Conservation (phyloP, 805 yeast species). For the Debaryomyces prosopidis region DNA sequence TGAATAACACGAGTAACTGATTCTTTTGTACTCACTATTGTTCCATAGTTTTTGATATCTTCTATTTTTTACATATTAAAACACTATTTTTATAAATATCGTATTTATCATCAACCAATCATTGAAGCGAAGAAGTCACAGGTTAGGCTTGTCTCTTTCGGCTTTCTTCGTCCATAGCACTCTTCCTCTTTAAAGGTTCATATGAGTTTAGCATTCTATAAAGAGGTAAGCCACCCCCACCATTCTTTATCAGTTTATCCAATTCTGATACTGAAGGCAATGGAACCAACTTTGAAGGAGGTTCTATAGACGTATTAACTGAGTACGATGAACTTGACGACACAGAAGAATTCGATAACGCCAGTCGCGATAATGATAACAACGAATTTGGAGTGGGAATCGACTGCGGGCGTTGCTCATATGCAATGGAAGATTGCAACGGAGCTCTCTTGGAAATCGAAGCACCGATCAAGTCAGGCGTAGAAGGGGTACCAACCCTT, state of each 20-base stretch:
- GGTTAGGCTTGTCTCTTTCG: background rate
- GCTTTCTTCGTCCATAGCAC: background rate
- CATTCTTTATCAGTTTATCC: conserved; percentile 27
- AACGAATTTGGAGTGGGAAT: conserved; percentile 5
- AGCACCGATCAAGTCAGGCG: conserved; percentile 1
- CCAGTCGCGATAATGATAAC: conserved; percentile 2
- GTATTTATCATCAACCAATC: no score
- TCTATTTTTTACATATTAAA: no score
- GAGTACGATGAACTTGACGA: conserved; percentile 1
- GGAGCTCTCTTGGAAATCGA: conserved; percentile 6
- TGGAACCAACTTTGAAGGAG: conserved; percentile 13
- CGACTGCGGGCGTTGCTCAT: conserved; percentile 1
- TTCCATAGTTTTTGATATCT: no score
- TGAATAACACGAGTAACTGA: no score
- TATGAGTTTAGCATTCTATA: conserved; percentile 6
- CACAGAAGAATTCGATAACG: background rate
- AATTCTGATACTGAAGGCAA: conserved; percentile 40
- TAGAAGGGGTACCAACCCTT: conserved; percentile 9
- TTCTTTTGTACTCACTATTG: no score
- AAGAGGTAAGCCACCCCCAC: conserved; percentile 5
- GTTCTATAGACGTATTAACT: background rate
- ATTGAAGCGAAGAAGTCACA: no score
- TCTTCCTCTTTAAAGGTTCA: background rate
- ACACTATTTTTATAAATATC: no score
- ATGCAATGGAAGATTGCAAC: conserved; percentile 2